Base-by-base conservation (phyloP, 2,329 filamentous ascomycete genomes). In the Exophiala sp. region DNA sequence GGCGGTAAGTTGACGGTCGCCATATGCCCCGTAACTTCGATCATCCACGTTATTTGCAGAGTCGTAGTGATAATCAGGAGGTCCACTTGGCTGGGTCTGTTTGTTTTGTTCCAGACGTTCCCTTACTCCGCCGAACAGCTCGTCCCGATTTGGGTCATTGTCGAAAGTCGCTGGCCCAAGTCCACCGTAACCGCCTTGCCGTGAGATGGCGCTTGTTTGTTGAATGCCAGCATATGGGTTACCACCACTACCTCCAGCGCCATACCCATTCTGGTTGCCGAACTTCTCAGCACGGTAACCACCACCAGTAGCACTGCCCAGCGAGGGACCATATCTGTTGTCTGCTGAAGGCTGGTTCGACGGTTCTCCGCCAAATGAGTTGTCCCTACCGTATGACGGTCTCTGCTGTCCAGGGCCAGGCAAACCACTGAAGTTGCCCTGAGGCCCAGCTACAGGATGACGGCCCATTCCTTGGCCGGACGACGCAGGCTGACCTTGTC, bases 1-100 rank as follows among this genome's bases (percentile, higher is more conserved):
- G 1, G 83, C 88, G 0, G 88, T 95, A 58, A 95, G 71, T 66
- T 95, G 81, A 41, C 87, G 80, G 52, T 86, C 78, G 49, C 84
- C 82, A 45, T 86, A 81, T 4, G 72, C 62, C 8, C 73, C 73
- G 52, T 77, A 77, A 35, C 55, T 60, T 23, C 50, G 48, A 43
- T 68, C 67, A 43, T 60, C 64, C 55, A 63, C 67, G 52, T 63
- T 48, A 49, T 46, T 54, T 10, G 55, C 53, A 56, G 51, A 62
- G 55, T 47, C 64, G 61, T 65, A 64, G 23, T 63, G 58, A 47
- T 69, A 68, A 14, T 64, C 63, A 7, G 64, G 62, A 14, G 66
- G 66, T 3, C 43, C 55, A 18, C 39, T 46, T 29, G 29, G 18
- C 19, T 57, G 60, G 52, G 63, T 63, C 47, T 67, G 67, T 48